These are phyloP conservation scores for Wallacemonas rigidus DNA, from an alignment of 208 protist genomes.

Conservation along the genomic window DNA sequence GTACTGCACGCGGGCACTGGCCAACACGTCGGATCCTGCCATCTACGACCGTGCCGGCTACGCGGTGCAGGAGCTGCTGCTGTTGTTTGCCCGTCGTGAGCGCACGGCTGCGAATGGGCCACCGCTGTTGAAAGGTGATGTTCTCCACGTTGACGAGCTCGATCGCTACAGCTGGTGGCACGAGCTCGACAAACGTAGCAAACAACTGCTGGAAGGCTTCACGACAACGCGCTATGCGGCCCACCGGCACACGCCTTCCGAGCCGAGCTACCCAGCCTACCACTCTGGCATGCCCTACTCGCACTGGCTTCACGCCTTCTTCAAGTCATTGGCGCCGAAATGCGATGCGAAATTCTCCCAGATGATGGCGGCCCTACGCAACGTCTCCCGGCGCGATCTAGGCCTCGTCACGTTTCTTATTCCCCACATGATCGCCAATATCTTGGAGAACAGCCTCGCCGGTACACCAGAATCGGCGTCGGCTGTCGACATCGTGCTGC, in stretches of 20 bases:
- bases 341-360: slow-evolving; percentile 59
- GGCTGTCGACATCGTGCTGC: slow-evolving; percentile 38
- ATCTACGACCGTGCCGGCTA: slow-evolving; percentile 88
- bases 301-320: slow-evolving; percentile 72
- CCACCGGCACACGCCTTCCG: slow-evolving; percentile 40
- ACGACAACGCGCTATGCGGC: slow-evolving; percentile 73
- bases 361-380: slow-evolving; percentile 73
- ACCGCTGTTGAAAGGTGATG: slow-evolving; percentile 44
- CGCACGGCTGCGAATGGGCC: slow-evolving; percentile 32
- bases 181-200: slow-evolving; percentile 45
- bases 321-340: slow-evolving; percentile 55
- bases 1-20: slow-evolving; percentile 74
- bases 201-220: slow-evolving; percentile 73
- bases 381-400: slow-evolving; percentile 80
- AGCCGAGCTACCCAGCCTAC: slow-evolving; percentile 67
- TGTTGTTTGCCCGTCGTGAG: slow-evolving; percentile 63
- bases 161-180: slow-evolving; percentile 82
- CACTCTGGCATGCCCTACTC: slow-evolving; percentile 46
- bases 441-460: slow-evolving; percentile 43
- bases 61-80: slow-evolving; percentile 84
- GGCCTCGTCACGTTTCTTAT: slow-evolving; percentile 66
- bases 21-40: slow-evolving; percentile 69
- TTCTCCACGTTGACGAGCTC: slow-evolving; percentile 70
- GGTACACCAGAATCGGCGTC: neutral
- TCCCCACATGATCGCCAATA: slow-evolving; percentile 73